phyloP scores from a whole-genome alignment of 208 protist genomes.

The Balamuthia mandrillaris region DNA sequence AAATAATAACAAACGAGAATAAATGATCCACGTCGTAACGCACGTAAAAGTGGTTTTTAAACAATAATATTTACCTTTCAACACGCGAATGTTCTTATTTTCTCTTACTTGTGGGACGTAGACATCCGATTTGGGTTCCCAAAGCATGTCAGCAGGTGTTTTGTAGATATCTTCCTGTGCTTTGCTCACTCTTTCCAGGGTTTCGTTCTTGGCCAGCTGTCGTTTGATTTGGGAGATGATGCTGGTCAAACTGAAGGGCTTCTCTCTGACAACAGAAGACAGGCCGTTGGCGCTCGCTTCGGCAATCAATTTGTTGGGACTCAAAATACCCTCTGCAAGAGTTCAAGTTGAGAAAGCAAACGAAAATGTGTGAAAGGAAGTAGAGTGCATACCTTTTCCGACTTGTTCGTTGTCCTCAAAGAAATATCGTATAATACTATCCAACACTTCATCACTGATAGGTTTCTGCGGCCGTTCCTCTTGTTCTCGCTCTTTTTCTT shows the following conservation, averaged over 20 bases:
- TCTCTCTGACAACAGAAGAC: background rate
- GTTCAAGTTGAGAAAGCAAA: background rate
- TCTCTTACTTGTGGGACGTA: constrained; percentile 12
- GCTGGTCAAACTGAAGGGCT: background rate
- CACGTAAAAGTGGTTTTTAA: background rate
- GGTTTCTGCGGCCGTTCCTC: no score
- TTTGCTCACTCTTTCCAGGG: background rate
- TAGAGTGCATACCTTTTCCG: no score
- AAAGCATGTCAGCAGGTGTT: background rate
- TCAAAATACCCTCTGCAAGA: background rate
- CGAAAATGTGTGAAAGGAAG: no score
- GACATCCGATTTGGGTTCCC: constrained; percentile 8
- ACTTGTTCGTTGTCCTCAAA: no score
- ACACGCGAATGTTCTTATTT: background rate
- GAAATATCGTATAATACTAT: no score
- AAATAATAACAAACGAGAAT: background rate
- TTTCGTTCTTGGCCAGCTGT: background rate
- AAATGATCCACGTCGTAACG: background rate
- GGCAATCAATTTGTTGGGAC: background rate
- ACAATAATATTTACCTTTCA: background rate
- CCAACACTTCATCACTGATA: no score
- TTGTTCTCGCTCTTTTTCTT: no score
- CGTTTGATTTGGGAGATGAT: no score
- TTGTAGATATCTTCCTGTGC: constrained; percentile 21
- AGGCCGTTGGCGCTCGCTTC: no score